A percentile compares a stretch with the other conserved stretches of the same genome.
Evolutionary conservation across 2,329 filamentous ascomycete species (phyloP).

Genomic region (Furcasterigmium sp.): DNA sequence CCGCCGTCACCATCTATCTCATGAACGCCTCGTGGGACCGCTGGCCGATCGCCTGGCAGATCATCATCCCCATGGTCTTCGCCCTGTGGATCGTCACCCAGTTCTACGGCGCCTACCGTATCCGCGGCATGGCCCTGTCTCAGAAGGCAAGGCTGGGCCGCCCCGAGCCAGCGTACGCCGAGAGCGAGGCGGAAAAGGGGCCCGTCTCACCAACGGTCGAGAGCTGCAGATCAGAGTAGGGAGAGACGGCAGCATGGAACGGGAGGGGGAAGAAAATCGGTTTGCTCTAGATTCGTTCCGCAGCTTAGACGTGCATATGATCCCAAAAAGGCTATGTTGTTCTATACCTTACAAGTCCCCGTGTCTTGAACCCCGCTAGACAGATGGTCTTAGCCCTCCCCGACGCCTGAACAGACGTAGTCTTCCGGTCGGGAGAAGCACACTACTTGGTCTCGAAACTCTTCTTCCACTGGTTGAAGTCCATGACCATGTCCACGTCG

Average conservation of each 20-base stretch:
- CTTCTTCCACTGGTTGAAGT: slow-evolving; percentile 71
- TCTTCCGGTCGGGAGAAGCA: too few species aligned
- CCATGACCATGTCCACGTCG: slow-evolving; percentile 19
- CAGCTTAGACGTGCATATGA: too few species aligned
- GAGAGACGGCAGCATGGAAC: too few species aligned
- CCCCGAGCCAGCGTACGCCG: slow-evolving; percentile 38
- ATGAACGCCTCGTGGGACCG: slow-evolving; percentile 10
- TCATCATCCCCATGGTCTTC: slow-evolving; percentile 9
- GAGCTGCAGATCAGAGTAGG: not conserved
- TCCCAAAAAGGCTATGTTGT: too few species aligned
- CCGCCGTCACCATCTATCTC: slow-evolving; percentile 9
- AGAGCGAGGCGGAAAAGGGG: slow-evolving; percentile 69
- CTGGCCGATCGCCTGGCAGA: slow-evolving; percentile 8
- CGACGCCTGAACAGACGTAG: too few species aligned
- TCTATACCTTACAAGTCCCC: too few species aligned
- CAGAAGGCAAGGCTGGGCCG: slow-evolving; percentile 1
- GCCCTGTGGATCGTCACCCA: slow-evolving; percentile 10
- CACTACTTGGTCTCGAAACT: slow-evolving; percentile 32
- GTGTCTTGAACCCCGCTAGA: too few species aligned
- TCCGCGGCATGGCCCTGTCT: slow-evolving; percentile 6
- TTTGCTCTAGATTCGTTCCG: too few species aligned
- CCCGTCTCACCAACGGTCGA: slow-evolving; percentile 50
- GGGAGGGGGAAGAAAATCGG: too few species aligned
- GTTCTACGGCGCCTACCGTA: slow-evolving; percentile 9
- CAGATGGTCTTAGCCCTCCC: too few species aligned